Conservation (phyloP, 345 rosid species). For the Boechera retrofracta region DNA sequence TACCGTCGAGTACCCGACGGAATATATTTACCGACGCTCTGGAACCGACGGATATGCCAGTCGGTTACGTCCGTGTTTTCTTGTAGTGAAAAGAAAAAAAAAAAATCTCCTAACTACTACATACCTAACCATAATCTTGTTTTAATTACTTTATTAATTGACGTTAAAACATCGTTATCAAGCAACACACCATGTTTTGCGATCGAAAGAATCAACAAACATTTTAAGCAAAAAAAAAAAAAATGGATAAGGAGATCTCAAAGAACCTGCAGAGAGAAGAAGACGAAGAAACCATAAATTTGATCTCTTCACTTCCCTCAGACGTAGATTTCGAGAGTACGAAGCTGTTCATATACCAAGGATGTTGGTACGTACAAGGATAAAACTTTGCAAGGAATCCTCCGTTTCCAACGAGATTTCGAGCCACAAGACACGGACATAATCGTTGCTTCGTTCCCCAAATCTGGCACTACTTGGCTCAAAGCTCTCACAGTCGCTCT, state of each 20-base stretch:
- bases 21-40: no score
- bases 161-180: no score
- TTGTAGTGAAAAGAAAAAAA: no score
- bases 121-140: no score
- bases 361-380: conserved; percentile 58
- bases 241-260: conserved; percentile 23
- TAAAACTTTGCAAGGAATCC: conserved; percentile 17
- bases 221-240: not conserved
- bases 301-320: conserved; percentile 29
- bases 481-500: conserved; percentile 41
- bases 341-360: conserved; percentile 53
- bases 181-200: no score
- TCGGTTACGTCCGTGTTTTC: no score
- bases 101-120: no score
- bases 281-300: conserved; percentile 14
- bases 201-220: no score
- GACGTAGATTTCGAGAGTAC: conserved; percentile 61
- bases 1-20: no score
- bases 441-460: conserved; percentile 25
- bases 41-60: no score
- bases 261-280: conserved; percentile 7
- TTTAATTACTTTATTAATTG: no score
- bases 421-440: conserved; percentile 29
- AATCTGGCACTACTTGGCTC: conserved; percentile 45
- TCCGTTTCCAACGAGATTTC: conserved; percentile 20